Conservation (phyloP, 2,329 filamentous ascomycete species). For the Magnaporthales sp. region DNA sequence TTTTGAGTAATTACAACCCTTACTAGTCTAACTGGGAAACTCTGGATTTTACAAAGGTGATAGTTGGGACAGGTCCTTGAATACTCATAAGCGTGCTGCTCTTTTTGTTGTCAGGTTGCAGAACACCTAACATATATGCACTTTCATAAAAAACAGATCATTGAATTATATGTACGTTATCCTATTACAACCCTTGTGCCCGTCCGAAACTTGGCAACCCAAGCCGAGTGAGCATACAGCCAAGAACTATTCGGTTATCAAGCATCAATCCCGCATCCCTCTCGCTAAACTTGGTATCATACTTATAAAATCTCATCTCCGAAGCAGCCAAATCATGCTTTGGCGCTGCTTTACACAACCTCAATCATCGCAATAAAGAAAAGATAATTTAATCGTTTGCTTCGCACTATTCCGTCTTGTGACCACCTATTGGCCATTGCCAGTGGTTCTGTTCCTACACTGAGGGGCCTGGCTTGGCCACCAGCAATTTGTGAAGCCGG, state of each 20-base stretch:
- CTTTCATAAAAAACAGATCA: background rate
- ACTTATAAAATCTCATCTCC: background rate
- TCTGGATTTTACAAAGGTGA: background rate
- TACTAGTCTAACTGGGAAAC: background rate
- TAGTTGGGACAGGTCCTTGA: no score
- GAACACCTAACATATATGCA: no score
- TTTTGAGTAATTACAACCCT: background rate
- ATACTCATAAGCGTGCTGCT: no score
- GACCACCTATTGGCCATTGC: background rate
- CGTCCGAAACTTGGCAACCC: background rate
- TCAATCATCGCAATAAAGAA: background rate
- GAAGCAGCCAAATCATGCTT: background rate
- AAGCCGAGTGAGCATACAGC: background rate
- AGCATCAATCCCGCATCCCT: background rate
- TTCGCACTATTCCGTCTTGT: background rate
- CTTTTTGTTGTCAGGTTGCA: no score
- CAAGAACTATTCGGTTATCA: background rate
- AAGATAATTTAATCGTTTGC: background rate
- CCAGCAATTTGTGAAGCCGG: slow-evolving; percentile 24
- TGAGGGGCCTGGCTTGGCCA: background rate
- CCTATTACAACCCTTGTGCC: background rate
- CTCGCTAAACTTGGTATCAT: background rate
- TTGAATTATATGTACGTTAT: background rate
- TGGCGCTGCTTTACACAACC: background rate
- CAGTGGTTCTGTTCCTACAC: background rate